Evolutionary conservation across 1,284 basidiomycete genomes (phyloP), one percentile per base, ranked within the genome.

Genomic region (Xerocomus minutiporus): DNA sequence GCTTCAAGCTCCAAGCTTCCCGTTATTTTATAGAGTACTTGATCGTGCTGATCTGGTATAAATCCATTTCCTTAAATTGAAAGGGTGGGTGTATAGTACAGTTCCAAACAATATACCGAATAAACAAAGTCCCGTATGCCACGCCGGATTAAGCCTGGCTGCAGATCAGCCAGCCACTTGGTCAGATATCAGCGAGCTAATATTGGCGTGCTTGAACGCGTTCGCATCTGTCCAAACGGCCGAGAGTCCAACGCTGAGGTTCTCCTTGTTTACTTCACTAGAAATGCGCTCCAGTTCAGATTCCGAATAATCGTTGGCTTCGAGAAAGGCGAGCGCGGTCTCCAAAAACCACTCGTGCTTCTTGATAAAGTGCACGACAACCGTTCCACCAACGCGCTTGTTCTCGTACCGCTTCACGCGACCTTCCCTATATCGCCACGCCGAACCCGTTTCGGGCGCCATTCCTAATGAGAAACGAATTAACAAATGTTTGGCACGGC

Each of bases 321-420:
- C 91, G 29, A 97, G 75, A 20, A 98, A 73, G 20, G 93, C 93
- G 15, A 94, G 72, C 13, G 92, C 90, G 1, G 96, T 92, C 74
- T 99, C 96, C 59, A 93, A 71, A 72, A 93, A 98, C 96, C 95
- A 99, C 73, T 91, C 88, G 61, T 92, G 85, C 69, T 93, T 89
- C 81, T 98, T 99, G 75, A 98, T 88, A 68, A 91, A 98, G 73
- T 99, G 96, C 42, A 99, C 93, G 25, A 94, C 88, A 41, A 96
- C 82, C 0, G 96, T 99, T 4, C 96, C 96, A 2, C 96, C 96
- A 7, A 91, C 78, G 46, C 88, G 84, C 55, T 80, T 74, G 45
- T 78, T 76, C 58, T 84, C 77, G 71, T 91, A 92, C 52, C 84
- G 81, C 54, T 74, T 80, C 52, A 68, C 61, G 35, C 85, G 78